These are phyloP conservation scores for Colletotrichum lentis DNA, from an alignment of 2,329 filamentous ascomycete genomes.

Conservation along the genomic window DNA sequence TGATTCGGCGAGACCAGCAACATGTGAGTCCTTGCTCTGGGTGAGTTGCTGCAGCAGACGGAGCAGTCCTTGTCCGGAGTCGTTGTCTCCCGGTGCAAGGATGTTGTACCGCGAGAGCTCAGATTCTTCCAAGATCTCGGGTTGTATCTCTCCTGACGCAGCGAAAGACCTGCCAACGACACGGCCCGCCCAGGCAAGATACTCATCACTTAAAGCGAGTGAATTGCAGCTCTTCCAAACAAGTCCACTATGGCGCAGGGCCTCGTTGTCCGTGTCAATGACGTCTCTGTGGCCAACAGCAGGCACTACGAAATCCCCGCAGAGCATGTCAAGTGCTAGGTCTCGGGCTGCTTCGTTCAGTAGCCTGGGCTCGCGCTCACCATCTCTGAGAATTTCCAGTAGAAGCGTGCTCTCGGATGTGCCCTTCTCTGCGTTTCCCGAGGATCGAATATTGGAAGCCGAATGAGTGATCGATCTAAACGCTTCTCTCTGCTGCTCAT, in stretches of 20 bases:
- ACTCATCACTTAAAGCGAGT: constrained; percentile 70
- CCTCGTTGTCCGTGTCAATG: constrained; percentile 71
- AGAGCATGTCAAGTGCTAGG: constrained; percentile 76
- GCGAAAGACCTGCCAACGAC: constrained; percentile 86
- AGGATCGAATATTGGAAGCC: constrained; percentile 71
- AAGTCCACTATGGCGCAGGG: constrained; percentile 67
- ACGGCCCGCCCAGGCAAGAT: constrained; percentile 84
- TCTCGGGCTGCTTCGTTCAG: constrained; percentile 75
- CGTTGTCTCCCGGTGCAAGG: constrained; percentile 56
- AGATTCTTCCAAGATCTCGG: constrained; percentile 68
- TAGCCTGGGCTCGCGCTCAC: constrained; percentile 66
- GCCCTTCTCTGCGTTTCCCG: constrained; percentile 73
- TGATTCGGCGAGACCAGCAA: constrained; percentile 68
- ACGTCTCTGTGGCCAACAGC: constrained; percentile 66
- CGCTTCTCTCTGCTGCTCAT: constrained; percentile 58
- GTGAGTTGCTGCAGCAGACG: constrained; percentile 69
- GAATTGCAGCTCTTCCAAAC: constrained; percentile 80
- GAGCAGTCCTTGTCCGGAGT: constrained; percentile 71
- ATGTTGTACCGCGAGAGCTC: constrained; percentile 60
- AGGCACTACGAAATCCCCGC: constrained; percentile 74
- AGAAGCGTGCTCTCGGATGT: constrained; percentile 83
- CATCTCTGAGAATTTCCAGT: constrained; percentile 80
- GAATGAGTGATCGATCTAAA: constrained; percentile 75
- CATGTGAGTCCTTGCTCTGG: constrained; percentile 62
- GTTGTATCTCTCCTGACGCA: constrained; percentile 73